Evolutionary conservation across 176 grass and related monocot species (phyloP).

Genomic region (Saccharum spontaneum): DNA sequence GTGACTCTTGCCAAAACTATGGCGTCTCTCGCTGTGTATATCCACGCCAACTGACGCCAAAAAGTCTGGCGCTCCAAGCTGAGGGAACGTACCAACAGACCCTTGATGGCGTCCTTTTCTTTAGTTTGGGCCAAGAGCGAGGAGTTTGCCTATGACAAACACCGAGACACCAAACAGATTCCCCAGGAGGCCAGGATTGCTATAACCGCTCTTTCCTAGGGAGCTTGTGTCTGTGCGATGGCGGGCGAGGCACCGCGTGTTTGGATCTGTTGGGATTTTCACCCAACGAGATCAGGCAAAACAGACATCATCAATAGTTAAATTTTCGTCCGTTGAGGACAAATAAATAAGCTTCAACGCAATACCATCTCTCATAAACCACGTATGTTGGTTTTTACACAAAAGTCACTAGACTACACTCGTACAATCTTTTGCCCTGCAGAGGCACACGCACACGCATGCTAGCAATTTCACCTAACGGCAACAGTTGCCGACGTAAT

Average conservation of each 20-base stretch:
- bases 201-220: too few relatives aligned
- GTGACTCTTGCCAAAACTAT: too few relatives aligned
- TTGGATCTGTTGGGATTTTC: background rate
- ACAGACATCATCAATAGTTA: background rate
- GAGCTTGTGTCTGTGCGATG: background rate
- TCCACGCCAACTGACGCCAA: too few relatives aligned
- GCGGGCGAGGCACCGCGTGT: background rate
- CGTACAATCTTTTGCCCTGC: background rate
- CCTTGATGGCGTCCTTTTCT: too few relatives aligned
- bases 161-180: too few relatives aligned
- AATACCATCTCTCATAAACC: background rate
- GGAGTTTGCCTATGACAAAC: too few relatives aligned
- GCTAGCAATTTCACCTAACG: background rate
- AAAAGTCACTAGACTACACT: constrained; percentile 2
- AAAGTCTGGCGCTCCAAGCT: too few relatives aligned
- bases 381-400: background rate
- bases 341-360: background rate
- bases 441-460: background rate
- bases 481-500: background rate
- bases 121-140: too few relatives aligned
- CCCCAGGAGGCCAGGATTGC: too few relatives aligned
- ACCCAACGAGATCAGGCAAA: background rate
- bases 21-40: too few relatives aligned
- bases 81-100: too few relatives aligned
- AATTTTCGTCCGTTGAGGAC: background rate